Base-by-base conservation (phyloP, 352 stramenopile genomes). In the Chrysophaeum taylorii region DNA sequence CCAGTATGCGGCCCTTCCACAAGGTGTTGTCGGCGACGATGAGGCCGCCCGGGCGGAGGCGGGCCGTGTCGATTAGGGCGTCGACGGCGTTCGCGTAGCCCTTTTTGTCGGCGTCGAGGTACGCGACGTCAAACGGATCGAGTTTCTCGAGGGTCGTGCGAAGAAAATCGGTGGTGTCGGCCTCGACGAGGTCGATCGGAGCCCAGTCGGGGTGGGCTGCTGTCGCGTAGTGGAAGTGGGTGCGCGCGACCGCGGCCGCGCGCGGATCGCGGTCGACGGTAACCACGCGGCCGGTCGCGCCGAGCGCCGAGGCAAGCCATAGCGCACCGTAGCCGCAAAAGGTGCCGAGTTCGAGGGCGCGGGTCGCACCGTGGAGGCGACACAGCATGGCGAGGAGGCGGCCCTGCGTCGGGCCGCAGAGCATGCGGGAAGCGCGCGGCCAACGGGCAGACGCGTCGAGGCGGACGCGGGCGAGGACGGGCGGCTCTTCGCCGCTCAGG, bases 311-410 rank as follows among this genome's bases (percentile, higher is more conserved):
- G 0, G 82, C 84, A n/a, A 97, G 82, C 63, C 85, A 92, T 42
- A 91, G 74, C 1, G 91, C 93, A 7, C 88, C 93, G 80, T 96
- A 96, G 14, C 90, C 91, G n/a, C 86, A 94, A 66, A 96, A 97
- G 31, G 86, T 95, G 29, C 91, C 91, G 45, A 97, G 84, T 76
- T 97, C 91, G 14, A 96, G 80, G 33, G 94, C 83, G 0, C 83
- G 81, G 33, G 81, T 79, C 27, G 89, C 84, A n/a, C 75, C 53
- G 18, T 84, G 80, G 43, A 89, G 86, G 33, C 87, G 84, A 38
- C 89, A 84, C 1, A 97, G 78, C 41, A 91, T 81, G n/a, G 70
- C 78, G 4, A 89, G 71, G 29, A 87, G 68, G 27, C 73, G 70
- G 25, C 84, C 84, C 74, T 89, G 84, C 0, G 70, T 72, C 41